Evolutionary conservation across 1,284 basidiomycete species (phyloP), one percentile per base, ranked within the genome.

Genomic region (Leccinum fallax): DNA sequence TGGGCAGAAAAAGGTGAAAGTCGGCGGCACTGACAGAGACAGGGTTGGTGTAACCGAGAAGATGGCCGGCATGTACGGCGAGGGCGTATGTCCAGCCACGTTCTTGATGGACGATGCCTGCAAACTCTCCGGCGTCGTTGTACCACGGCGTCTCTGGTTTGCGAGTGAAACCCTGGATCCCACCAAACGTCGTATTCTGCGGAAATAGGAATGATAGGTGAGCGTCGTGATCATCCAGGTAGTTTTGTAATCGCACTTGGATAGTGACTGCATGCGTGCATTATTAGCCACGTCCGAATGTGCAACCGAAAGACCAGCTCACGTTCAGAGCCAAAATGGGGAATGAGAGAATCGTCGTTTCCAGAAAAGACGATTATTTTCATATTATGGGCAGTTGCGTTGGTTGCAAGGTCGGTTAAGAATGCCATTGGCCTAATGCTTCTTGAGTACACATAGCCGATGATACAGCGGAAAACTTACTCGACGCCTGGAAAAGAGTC

Each of bases 151-250:
- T 91, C 2, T 85, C 81, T 0, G 89, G 89, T 61, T 82, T 80
- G 53, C 83, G 78, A 5, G 86, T 84, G 70, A 91, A 91, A 3
- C 89, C 89, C 71, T 85, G 87, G 49, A 86, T 85, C 13, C 86
- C 88, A 38, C 88, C 88, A 66, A 90, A 91, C 0, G 89, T 89
- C 9, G 86, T 89, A 66, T 91, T 91, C 85, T 89, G 52, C 4
- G 8, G 34, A 54, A 55, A 55, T 52, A 21, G 15, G 11, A 7
- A 13, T 5, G 28, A 53, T 19, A 36, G n/a, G 40, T 65, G n/a
- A 58, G 64, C 34, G 11, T 32, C 28, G 34, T 36, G 13, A 28
- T 19, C 46, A 61, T 24, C 8, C n/a, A 48, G 7, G 4, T 28
- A n/a, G 5, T 16, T 26, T 32, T 40, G 43, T 43, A 36, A 53